Conservation (phyloP, 2,329 filamentous ascomycete genomes). For the Bipolaris zeicola region DNA sequence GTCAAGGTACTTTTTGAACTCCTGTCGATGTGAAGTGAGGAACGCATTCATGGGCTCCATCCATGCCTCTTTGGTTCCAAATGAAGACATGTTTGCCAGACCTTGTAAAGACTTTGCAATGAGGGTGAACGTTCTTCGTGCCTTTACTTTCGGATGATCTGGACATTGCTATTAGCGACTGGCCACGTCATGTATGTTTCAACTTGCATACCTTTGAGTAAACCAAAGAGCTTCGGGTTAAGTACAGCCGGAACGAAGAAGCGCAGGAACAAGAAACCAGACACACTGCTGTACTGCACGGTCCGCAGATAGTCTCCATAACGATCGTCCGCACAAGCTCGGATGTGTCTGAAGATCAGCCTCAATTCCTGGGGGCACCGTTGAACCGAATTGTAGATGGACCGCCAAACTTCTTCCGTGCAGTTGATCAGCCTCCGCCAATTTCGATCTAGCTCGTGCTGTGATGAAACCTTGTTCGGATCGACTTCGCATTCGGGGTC, state of each 20-base stretch:
- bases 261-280: slow-evolving; percentile 89
- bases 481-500: slow-evolving; percentile 96
- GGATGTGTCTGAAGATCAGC: slow-evolving; percentile 86
- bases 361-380: slow-evolving; percentile 81
- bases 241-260: slow-evolving; percentile 97
- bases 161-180: slow-evolving; percentile 32
- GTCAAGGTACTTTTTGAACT: slow-evolving; percentile 88
- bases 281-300: slow-evolving; percentile 91
- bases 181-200: neutral
- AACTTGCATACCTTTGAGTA: slow-evolving; percentile 67
- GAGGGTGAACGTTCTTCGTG: slow-evolving; percentile 86
- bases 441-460: slow-evolving; percentile 78
- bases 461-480: slow-evolving; percentile 72
- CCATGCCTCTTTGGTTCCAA: slow-evolving; percentile 95
- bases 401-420: slow-evolving; percentile 84
- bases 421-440: slow-evolving; percentile 78
- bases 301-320: slow-evolving; percentile 92
- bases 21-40: slow-evolving; percentile 72
- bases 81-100: slow-evolving; percentile 85
- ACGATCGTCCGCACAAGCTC: slow-evolving; percentile 89
- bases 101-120: slow-evolving; percentile 93
- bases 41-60: slow-evolving; percentile 99
- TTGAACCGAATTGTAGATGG: slow-evolving; percentile 74
- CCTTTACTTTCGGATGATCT: slow-evolving; percentile 81
- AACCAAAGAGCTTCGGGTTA: slow-evolving; percentile 90